Conservation (phyloP, 2,329 filamentous ascomycete genomes). For the Ophiocordyceps sinensis region DNA sequence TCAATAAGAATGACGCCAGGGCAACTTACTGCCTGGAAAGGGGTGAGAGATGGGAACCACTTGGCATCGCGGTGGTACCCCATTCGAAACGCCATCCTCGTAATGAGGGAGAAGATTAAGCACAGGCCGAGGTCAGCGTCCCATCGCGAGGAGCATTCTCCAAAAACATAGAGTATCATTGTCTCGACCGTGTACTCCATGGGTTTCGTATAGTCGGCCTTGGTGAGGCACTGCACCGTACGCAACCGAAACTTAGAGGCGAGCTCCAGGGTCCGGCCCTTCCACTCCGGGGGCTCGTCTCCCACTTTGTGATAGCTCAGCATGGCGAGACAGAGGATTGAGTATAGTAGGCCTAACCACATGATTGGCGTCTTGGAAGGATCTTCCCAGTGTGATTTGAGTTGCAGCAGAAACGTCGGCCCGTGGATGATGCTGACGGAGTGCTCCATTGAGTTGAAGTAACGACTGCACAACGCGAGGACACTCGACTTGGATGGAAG, state of each 20-base stretch:
- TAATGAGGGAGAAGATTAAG: conserved; percentile 40
- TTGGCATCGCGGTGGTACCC: conserved; percentile 67
- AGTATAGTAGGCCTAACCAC: conserved; percentile 66
- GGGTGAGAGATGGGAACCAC: conserved; percentile 56
- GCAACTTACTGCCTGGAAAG: conserved; percentile 50
- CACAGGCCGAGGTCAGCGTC: conserved; percentile 58
- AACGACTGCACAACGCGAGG: conserved; percentile 74
- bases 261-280: conserved; percentile 46
- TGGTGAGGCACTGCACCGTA: conserved; percentile 64
- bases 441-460: conserved; percentile 71
- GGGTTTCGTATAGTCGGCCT: conserved; percentile 64
- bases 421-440: conserved; percentile 65
- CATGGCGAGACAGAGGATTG: conserved; percentile 63
- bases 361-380: conserved; percentile 59
- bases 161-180: conserved; percentile 59
- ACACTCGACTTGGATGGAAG: conserved; percentile 71
- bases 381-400: conserved; percentile 52
- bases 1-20: not conserved
- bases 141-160: conserved; percentile 58
- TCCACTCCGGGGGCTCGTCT: conserved; percentile 67
- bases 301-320: conserved; percentile 67
- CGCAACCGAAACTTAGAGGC: conserved; percentile 52
- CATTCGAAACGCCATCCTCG: conserved; percentile 50
- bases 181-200: conserved; percentile 66
- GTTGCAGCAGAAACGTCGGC: conserved; percentile 68